phyloP scores from a whole-genome alignment of 495 filamentous ascomycete genomes.

The Daldinia concentrica region DNA sequence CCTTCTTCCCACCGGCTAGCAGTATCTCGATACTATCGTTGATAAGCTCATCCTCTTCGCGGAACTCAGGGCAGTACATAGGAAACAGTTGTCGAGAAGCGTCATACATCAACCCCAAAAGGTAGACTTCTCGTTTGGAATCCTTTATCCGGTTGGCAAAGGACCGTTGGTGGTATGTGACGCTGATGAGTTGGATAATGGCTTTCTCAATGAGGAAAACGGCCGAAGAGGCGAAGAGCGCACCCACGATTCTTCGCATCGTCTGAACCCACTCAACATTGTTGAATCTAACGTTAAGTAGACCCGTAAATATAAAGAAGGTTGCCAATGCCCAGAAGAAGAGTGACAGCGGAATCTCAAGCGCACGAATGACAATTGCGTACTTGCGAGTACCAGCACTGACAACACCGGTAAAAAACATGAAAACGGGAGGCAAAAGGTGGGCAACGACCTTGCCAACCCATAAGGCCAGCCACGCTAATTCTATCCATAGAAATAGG shows the following conservation, averaged over 20 bases:
- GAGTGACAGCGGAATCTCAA: conserved; percentile 88
- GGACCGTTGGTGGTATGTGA: conserved; percentile 93
- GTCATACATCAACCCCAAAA: conserved; percentile 87
- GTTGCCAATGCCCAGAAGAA: conserved; percentile 85
- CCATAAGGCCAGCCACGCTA: conserved; percentile 91
- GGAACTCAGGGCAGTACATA: conserved; percentile 88
- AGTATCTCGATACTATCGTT: conserved; percentile 74
- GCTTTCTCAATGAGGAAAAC: conserved; percentile 84
- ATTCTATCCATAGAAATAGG: conserved; percentile 92
- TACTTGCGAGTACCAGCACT: conserved; percentile 94
- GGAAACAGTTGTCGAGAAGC: conserved; percentile 88
- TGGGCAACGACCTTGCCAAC: conserved; percentile 83
- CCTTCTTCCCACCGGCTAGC: conserved; percentile 57
- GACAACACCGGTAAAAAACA: conserved; percentile 87
- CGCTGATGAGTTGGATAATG: conserved; percentile 89
- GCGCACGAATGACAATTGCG: conserved; percentile 76
- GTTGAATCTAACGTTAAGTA: conserved; percentile 49
- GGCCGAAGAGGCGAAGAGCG: conserved; percentile 76
- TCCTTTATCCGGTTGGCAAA: conserved; percentile 88
- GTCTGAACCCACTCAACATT: conserved; percentile 52
- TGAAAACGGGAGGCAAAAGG: conserved; percentile 81
- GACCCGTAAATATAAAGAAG: conserved; percentile 80
- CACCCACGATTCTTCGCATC: conserved; percentile 78
- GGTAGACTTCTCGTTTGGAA: conserved; percentile 82
- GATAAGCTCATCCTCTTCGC: conserved; percentile 90